phyloP scores from a whole-genome alignment of 208 protist genomes.

The Angomonas ambiguus region DNA sequence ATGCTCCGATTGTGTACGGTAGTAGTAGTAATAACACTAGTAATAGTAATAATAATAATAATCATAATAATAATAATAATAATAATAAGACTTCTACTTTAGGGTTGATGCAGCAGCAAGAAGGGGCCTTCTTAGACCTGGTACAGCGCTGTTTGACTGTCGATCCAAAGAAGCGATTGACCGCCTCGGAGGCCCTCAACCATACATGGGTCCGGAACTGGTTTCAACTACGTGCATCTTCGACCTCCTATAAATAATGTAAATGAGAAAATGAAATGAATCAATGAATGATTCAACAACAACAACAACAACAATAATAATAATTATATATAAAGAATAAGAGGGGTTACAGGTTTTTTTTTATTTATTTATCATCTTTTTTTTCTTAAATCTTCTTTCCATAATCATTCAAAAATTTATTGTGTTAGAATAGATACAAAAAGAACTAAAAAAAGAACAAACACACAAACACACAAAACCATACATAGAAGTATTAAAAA shows the following conservation, averaged over 20 bases:
- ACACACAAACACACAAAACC: no score
- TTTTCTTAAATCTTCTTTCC: conserved; percentile 12
- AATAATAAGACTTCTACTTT: not conserved
- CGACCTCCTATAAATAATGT: no score
- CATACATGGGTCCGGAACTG: conserved; percentile 67
- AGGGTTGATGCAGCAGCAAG: conserved; percentile 5
- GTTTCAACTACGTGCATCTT: conserved; percentile 7
- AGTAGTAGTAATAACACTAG: not conserved
- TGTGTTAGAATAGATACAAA: no score
- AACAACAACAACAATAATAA: conserved; percentile 9
- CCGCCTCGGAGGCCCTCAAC: conserved; percentile 49
- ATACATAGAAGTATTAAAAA: no score
- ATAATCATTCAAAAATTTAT: no score
- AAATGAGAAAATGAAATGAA: no score
- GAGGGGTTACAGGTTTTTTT: conserved; percentile 8
- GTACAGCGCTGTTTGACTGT: conserved; percentile 44
- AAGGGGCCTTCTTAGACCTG: conserved; percentile 46
- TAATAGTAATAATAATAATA: not conserved
- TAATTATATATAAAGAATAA: conserved; percentile 8
- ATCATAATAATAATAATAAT: not conserved
- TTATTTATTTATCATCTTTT: conserved; percentile 2
- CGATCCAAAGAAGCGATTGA: conserved; percentile 63
- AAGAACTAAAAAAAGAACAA: no score
- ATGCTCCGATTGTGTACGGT: not conserved
- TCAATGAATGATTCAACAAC: no score